Evolutionary conservation across 148 eudicot species (phyloP).

Genomic region (Mesembryanthemum crystallinum): DNA sequence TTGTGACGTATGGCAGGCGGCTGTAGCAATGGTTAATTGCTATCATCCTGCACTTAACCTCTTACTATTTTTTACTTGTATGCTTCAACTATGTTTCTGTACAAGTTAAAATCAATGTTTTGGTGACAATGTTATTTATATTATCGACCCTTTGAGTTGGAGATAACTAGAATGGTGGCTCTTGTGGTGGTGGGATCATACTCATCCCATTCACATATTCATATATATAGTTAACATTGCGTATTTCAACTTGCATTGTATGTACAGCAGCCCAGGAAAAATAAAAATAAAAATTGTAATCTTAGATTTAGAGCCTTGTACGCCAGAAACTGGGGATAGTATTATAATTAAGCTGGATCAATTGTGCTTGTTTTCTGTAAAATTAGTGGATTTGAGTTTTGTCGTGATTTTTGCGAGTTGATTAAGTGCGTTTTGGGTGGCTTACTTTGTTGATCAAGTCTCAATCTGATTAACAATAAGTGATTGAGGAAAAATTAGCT

Average conservation of each 20-base stretch:
- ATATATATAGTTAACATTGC: background rate
- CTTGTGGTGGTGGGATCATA: background rate
- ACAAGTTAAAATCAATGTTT: background rate
- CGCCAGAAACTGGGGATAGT: background rate
- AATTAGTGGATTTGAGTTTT: background rate
- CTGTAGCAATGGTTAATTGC: constrained; percentile 17
- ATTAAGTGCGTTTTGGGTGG: background rate
- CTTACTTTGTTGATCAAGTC: background rate
- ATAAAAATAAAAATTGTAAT: background rate
- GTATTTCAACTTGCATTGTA: background rate
- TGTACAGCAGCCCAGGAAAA: background rate
- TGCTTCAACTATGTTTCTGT: background rate
- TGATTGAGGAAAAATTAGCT: background rate
- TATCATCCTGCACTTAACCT: constrained; percentile 5
- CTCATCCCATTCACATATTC: background rate
- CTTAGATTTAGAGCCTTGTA: background rate
- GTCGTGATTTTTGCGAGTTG: background rate
- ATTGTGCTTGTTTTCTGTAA: background rate
- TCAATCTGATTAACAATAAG: no score
- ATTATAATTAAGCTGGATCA: background rate
- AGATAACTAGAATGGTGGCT: background rate
- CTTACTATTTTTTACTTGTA: no score
- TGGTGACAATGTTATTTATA: background rate
- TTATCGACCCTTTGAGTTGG: constrained; percentile 5
- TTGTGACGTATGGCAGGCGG: constrained; percentile 41